phyloP scores from a whole-genome alignment of 2,329 filamentous ascomycete genomes.

The Dactylonectria macrodidyma region DNA sequence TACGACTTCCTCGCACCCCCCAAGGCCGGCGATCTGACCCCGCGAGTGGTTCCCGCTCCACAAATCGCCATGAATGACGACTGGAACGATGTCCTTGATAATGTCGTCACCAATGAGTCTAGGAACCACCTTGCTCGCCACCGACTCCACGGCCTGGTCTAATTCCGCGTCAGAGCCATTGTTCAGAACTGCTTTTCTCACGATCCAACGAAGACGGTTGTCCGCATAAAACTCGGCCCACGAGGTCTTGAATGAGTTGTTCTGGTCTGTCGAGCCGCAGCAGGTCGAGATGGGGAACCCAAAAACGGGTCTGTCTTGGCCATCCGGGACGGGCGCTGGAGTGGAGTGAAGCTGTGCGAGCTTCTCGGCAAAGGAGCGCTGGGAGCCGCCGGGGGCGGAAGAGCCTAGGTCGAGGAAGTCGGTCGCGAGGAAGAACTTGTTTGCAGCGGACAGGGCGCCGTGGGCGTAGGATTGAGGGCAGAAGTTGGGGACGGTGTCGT shows the following conservation, averaged over 20 bases:
- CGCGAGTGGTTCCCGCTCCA: conserved; percentile 88
- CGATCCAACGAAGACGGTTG: conserved; percentile 78
- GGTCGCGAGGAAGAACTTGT: conserved; percentile 74
- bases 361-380: conserved; percentile 78
- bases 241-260: conserved; percentile 79
- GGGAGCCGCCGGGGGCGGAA: conserved; percentile 59
- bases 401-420: conserved; percentile 82
- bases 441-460: conserved; percentile 70
- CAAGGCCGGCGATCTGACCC: conserved; percentile 72
- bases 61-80: conserved; percentile 91
- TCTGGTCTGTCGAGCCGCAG: conserved; percentile 87
- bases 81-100: conserved; percentile 78
- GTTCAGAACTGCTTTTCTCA: conserved; percentile 68
- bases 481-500: conserved; percentile 78
- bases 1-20: conserved; percentile 79
- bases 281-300: conserved; percentile 90
- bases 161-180: conserved; percentile 78
- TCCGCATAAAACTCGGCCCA: conserved; percentile 93
- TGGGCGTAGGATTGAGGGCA: conserved; percentile 84
- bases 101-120: conserved; percentile 79
- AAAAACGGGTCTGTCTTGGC: conserved; percentile 74
- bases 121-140: conserved; percentile 78
- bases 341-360: conserved; percentile 85
- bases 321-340: conserved; percentile 76
- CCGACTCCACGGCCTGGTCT: conserved; percentile 73